Base-by-base conservation (phyloP, 306 rosid genomes). In the Sicyos edulis region DNA sequence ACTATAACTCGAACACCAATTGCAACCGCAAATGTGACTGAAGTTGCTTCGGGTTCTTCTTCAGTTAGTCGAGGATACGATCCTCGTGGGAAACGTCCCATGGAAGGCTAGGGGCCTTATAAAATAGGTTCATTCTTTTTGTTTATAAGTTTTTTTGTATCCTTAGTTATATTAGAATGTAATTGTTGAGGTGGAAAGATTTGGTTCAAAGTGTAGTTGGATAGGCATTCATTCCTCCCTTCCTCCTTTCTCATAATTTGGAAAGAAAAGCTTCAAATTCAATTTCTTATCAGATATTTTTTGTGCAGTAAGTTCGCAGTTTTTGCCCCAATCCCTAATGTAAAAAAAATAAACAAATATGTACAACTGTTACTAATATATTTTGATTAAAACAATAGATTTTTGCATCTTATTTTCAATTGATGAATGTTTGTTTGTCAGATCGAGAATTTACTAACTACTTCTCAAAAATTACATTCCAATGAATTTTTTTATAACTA, bases 1-100 rank as follows among this genome's bases (percentile, higher is more conserved):
- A 80, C 89, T 5, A 73, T 64, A 75, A 81, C 86, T 0, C 78
- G 71, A 8, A 45, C 65, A 1, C 44, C 54, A 50, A 16, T 73
- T 10, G 74, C 72, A 76, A 78, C 86, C 5, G 71, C 59, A 74
- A 83, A 86, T 0, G 77, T 75, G 7, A 21, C 72, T 0, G 78
- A 78, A 8, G 51, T 66, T 44, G 8, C 72, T 22, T 15, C 20
- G 21, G 37, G 76, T 6, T 61, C 72, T 22, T 16, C 66, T 24
- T 51, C 78, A 3, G 21, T 9, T 55, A 37, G 79, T 62, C 54
- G 24, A 14, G 79, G 79, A 56, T 0, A 68, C 19, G 92, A 81
- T 54, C 7, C 24, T 12, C 79, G 66, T 14, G 96, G 97, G 42
- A 91, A 91, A 89, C 91, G 88, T 32, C 96, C 91, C 0, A 71